Evolutionary conservation across 2,329 filamentous ascomycete species (phyloP).

Genomic region (Hypoxylon sp.): DNA sequence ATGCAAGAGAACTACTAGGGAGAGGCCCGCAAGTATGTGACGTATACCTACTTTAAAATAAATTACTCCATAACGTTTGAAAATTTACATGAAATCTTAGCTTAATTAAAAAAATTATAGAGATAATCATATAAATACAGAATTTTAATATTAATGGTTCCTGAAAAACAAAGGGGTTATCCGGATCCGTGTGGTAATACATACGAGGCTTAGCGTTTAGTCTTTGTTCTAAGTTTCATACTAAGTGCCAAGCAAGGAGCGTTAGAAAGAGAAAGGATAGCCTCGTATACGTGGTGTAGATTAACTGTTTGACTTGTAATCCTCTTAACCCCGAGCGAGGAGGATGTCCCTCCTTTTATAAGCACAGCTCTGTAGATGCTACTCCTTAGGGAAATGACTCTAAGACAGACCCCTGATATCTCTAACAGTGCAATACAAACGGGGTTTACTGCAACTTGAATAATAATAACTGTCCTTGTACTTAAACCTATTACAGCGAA

Average conservation of each 20-base stretch:
- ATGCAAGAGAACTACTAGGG: too few relatives aligned
- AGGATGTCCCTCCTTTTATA: neutral
- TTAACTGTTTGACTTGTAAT: neutral
- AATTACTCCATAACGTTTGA: too few relatives aligned
- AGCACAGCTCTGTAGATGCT: neutral
- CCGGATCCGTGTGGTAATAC: neutral
- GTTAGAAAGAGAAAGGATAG: neutral
- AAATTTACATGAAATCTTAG: too few relatives aligned
- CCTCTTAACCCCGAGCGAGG: neutral
- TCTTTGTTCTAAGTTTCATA: neutral
- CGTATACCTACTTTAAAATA: too few relatives aligned
- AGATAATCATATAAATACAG: too few relatives aligned
- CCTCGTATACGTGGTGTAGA: too few relatives aligned
- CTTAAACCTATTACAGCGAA: neutral
- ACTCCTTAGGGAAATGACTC: too few relatives aligned
- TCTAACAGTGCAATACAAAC: neutral
- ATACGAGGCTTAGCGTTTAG: neutral
- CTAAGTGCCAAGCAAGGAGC: neutral
- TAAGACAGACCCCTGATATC: neutral
- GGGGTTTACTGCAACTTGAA: neutral
- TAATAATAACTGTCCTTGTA: neutral
- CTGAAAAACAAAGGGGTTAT: neutral
- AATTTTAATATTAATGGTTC: too few relatives aligned
- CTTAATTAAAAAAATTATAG: too few relatives aligned
- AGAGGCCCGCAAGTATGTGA: too few relatives aligned